phyloP scores from a whole-genome alignment of 1,139 yeast species.

The Debaryomycetaceae sp. region DNA sequence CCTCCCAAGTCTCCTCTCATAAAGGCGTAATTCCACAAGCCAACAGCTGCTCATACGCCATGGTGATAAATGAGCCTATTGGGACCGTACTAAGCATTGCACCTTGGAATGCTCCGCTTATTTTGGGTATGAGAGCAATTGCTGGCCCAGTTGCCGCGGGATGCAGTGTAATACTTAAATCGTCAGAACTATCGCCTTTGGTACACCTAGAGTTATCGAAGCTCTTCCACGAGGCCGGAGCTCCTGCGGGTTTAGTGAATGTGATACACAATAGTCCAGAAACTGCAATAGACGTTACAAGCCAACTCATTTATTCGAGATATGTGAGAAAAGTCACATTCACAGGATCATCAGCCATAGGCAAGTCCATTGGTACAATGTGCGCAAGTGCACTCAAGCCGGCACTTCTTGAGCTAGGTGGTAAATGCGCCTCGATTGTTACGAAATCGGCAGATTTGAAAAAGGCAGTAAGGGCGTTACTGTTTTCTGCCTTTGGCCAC shows the following conservation, averaged over 20 bases:
- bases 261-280: constrained; percentile 29
- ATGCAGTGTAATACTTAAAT: constrained; percentile 42
- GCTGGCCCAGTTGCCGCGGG: constrained; percentile 49
- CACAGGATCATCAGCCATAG: constrained; percentile 43
- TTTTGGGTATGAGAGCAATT: constrained; percentile 35
- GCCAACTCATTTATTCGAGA: constrained; percentile 22
- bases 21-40: constrained; percentile 22
- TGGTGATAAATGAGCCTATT: constrained; percentile 33
- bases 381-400: constrained; percentile 39
- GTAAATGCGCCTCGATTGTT: constrained; percentile 36
- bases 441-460: constrained; percentile 30
- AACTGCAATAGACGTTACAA: constrained; percentile 21
- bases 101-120: constrained; percentile 50
- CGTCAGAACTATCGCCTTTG: constrained; percentile 36
- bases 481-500: constrained; percentile 37
- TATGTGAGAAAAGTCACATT: constrained; percentile 34
- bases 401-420: constrained; percentile 40
- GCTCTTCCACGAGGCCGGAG: constrained; percentile 35
- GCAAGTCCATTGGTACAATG: constrained; percentile 26
- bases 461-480: constrained; percentile 24
- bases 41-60: constrained; percentile 20
- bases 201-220: constrained; percentile 27
- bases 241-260: constrained; percentile 32
- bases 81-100: constrained; percentile 45
- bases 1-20: constrained; percentile 15